A percentile compares a stretch with the other conserved stretches of the same genome.
Conservation (phyloP, 345 rosid genomes). For the Cardamine occulta region DNA sequence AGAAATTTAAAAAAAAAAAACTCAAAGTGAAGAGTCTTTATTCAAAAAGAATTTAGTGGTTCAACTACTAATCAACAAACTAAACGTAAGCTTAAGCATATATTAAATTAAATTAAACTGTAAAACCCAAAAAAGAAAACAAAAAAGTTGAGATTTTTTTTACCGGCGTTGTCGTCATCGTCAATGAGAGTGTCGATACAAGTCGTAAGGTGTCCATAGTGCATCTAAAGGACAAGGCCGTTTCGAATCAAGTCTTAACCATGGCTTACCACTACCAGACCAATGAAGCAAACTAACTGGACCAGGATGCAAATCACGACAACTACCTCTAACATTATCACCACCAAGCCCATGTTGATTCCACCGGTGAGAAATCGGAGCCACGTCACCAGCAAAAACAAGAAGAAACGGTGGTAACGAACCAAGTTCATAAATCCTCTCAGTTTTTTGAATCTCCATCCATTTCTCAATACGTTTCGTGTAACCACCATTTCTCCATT, state of each 20-base stretch:
- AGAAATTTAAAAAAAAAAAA: background rate
- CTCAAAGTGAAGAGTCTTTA: slow-evolving; percentile 19
- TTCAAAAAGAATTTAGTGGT: slow-evolving; percentile 32
- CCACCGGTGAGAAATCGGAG: slow-evolving; percentile 85
- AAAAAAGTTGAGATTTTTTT: background rate
- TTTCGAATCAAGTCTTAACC: slow-evolving; percentile 72
- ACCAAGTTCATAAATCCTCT: slow-evolving; percentile 75
- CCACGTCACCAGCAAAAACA: slow-evolving; percentile 72
- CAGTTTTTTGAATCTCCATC: slow-evolving; percentile 79
- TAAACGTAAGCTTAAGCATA: slow-evolving; percentile 8
- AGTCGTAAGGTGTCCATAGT: slow-evolving; percentile 71
- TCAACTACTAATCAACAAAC: slow-evolving; percentile 39
- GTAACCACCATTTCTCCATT: slow-evolving; percentile 67
- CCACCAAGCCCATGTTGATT: slow-evolving; percentile 85
- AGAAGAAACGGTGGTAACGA: slow-evolving; percentile 74
- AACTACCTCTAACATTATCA: slow-evolving; percentile 74
- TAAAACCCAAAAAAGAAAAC: background rate
- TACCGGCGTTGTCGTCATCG: slow-evolving; percentile 26
- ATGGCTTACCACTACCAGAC: slow-evolving; percentile 89
- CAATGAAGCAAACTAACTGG: slow-evolving; percentile 78
- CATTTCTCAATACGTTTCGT: slow-evolving; percentile 74
- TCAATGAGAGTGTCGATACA: slow-evolving; percentile 56
- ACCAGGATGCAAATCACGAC: slow-evolving; percentile 78
- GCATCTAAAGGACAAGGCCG: slow-evolving; percentile 69
- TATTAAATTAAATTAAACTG: slow-evolving; percentile 1